Conservation (phyloP, 306 rosid species). For the Cercis canadensis region DNA sequence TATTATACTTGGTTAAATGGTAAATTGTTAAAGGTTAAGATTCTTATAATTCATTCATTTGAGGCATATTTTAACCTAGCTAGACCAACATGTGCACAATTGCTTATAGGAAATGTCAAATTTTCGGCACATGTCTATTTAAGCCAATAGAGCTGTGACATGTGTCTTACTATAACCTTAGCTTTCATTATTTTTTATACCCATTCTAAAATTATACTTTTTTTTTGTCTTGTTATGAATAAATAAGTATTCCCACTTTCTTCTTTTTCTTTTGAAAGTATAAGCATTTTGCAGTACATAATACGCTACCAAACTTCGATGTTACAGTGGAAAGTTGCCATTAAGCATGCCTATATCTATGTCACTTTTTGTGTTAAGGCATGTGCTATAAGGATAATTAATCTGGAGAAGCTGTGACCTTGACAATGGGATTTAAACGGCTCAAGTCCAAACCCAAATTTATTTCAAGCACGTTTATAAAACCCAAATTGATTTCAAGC, state of each 20-base stretch:
- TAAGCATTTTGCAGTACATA: no score
- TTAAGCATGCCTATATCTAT: constrained; percentile 16
- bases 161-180: not conserved
- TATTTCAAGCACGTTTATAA: constrained; percentile 19
- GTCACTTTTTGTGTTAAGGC: constrained; percentile 26
- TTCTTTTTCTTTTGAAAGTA: no score
- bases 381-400: constrained; percentile 37
- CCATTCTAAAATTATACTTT: no score
- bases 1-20: not conserved
- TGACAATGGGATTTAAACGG: constrained; percentile 27
- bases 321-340: constrained; percentile 30
- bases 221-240: no score
- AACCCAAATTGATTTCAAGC: constrained; percentile 17
- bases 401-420: constrained; percentile 35
- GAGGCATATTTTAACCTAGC: no score
- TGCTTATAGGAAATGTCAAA: constrained; percentile 2
- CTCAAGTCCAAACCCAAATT: constrained; percentile 37
- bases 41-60: not conserved
- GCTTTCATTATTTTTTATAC: no score
- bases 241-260: no score
- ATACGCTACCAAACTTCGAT: constrained; percentile 32
- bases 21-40: not conserved
- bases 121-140: constrained; percentile 22
- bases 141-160: not conserved
- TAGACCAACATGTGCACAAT: not conserved